These are phyloP conservation scores for Coemansia sp. DNA, from an alignment of 192 early-diverging fungal genomes.

Conservation along the genomic window DNA sequence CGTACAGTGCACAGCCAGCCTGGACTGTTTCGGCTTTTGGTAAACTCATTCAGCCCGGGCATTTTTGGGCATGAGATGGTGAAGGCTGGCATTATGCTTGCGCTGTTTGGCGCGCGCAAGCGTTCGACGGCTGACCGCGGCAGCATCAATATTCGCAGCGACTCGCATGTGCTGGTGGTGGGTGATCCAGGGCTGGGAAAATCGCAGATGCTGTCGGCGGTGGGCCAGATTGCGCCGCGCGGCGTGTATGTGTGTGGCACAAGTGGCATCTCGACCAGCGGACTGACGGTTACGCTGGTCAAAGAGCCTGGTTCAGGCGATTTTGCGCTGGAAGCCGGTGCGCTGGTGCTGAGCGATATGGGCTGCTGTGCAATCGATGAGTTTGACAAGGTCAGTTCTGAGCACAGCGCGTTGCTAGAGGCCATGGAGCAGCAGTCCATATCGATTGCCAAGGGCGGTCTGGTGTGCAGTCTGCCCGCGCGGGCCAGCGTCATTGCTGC, in stretches of 20 bases:
- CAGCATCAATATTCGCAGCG: constrained; percentile 60
- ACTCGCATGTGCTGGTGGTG: constrained; percentile 74
- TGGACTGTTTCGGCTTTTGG: constrained; percentile 68
- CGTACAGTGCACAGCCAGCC: constrained; percentile 61
- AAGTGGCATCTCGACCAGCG: constrained; percentile 64
- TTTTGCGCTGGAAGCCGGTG: constrained; percentile 78
- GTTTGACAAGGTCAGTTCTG: constrained; percentile 85
- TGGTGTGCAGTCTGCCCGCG: constrained; percentile 79
- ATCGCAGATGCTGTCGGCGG: constrained; percentile 83
- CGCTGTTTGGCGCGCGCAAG: constrained; percentile 69
- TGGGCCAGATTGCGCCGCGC: constrained; percentile 74
- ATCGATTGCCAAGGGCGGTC: constrained; percentile 83
- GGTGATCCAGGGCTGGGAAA: constrained; percentile 89
- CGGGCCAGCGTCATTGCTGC: constrained; percentile 85
- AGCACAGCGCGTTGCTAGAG: constrained; percentile 76
- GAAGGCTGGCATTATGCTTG: constrained; percentile 78
- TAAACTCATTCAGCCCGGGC: constrained; percentile 76
- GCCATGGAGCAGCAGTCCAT: constrained; percentile 90
- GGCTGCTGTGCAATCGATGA: constrained; percentile 90
- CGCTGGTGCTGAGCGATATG: constrained; percentile 85
- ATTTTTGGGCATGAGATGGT: constrained; percentile 85
- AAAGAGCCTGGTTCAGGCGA: constrained; percentile 71
- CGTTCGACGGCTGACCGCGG: constrained; percentile 23
- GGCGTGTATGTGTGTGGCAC: constrained; percentile 82
- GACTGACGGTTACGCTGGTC: constrained; percentile 70